Conservation (phyloP, 176 grass and related monocot species). For the Tuctoria greenei region DNA sequence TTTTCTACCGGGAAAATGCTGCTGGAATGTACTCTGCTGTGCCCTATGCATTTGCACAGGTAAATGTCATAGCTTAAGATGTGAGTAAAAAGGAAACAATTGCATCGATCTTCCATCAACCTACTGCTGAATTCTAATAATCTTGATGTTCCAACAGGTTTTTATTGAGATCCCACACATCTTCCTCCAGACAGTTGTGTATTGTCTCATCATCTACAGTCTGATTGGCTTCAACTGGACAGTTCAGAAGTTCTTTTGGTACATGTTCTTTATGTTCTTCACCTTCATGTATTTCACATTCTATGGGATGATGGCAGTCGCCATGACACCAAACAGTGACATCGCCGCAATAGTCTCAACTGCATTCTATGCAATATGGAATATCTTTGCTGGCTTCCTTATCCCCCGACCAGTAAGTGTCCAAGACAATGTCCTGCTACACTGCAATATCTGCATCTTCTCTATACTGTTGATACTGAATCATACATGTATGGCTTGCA, state of each 20-base stretch:
- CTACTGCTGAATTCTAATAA: neutral
- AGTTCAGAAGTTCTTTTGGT: conserved; percentile 82
- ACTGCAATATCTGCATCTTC: conserved; percentile 1
- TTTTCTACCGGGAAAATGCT: conserved; percentile 94
- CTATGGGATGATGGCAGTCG: conserved; percentile 95
- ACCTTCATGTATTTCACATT: conserved; percentile 99
- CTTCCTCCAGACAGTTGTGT: conserved; percentile 79
- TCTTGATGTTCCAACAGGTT: conserved; percentile 50
- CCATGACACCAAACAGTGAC: conserved; percentile 90
- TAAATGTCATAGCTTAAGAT: conserved; percentile 31
- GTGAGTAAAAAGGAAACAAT: neutral
- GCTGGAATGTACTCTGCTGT: conserved; percentile 96
- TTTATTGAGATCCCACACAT: conserved; percentile 92
- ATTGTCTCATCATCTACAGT: conserved; percentile 83
- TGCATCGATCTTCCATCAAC: conserved; percentile 3
- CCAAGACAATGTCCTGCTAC: neutral
- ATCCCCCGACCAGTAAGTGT: conserved; percentile 78
- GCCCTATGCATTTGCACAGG: conserved; percentile 92
- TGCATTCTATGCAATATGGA: conserved; percentile 90
- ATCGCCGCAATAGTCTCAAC: conserved; percentile 83
- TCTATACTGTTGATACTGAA: conserved; percentile 23
- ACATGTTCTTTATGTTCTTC: conserved; percentile 98
- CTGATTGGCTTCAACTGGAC: conserved; percentile 80
- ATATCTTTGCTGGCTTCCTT: conserved; percentile 87
- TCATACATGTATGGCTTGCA: conserved; percentile 41